phyloP scores from a whole-genome alignment of 495 filamentous ascomycete genomes.

The Lasiosphaeris hirsuta region DNA sequence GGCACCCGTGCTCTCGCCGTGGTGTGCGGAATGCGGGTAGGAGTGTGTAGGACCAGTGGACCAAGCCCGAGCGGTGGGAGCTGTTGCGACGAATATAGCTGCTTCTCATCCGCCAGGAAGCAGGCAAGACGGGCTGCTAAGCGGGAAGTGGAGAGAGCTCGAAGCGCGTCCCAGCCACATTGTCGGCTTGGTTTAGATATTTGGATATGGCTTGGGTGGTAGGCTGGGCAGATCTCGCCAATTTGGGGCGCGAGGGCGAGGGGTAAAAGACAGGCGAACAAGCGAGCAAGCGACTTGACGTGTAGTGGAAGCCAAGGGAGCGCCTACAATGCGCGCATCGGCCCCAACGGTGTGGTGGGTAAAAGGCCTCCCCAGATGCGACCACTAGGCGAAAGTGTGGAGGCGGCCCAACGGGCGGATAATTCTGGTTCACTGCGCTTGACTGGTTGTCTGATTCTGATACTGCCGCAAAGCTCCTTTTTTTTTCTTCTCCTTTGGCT shows the following conservation, averaged over 20 bases:
- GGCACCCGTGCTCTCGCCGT: no score
- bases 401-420: slow-evolving; percentile 25
- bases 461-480: neutral
- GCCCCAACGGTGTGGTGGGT: slow-evolving; percentile 20
- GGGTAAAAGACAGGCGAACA: no score
- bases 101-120: slow-evolving; percentile 26
- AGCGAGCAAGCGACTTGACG: no score
- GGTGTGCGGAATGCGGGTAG: neutral
- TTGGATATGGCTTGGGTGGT: no score
- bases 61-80: slow-evolving; percentile 3
- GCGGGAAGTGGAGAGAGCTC: no score
- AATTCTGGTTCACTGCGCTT: slow-evolving; percentile 13
- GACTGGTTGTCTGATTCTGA: neutral
- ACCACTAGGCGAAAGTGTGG: slow-evolving; percentile 17
- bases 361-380: slow-evolving; percentile 25
- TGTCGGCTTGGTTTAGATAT: no score
- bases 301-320: neutral
- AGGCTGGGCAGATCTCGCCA: no score
- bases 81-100: neutral
- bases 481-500: slow-evolving; percentile 6
- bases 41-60: slow-evolving; percentile 4
- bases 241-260: no score
- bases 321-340: slow-evolving; percentile 11
- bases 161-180: no score
- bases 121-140: neutral